These are phyloP conservation scores for Nakazawaea populi DNA, from an alignment of 805 yeast genomes.

Conservation along the genomic window DNA sequence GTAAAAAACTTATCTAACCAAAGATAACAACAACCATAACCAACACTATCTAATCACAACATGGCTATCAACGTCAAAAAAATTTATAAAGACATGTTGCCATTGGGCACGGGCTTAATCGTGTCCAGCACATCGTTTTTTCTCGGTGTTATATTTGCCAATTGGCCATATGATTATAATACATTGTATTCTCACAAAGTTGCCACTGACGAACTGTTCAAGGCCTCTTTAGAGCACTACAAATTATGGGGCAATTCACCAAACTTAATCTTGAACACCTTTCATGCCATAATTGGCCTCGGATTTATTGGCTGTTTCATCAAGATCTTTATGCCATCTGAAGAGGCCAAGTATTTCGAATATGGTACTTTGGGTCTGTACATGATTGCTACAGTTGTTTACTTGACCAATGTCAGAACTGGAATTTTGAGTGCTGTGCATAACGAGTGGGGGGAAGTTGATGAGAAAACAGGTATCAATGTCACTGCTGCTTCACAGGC, in stretches of 20 bases:
- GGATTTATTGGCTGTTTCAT: constrained; percentile 71
- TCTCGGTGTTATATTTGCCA: constrained; percentile 72
- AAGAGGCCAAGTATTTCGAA: constrained; percentile 81
- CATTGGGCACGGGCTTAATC: constrained; percentile 37
- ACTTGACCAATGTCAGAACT: constrained; percentile 77
- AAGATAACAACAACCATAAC: background rate
- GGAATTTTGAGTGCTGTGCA: constrained; percentile 66
- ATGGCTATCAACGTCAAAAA: background rate
- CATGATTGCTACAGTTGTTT: constrained; percentile 70
- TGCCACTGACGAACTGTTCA: constrained; percentile 48
- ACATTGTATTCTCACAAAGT: constrained; percentile 44
- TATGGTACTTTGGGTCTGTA: constrained; percentile 77
- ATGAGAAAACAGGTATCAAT: constrained; percentile 76
- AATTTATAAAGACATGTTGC: constrained; percentile 34
- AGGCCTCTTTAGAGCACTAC: constrained; percentile 66
- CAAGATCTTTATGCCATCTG: constrained; percentile 82
- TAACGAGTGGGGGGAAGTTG: constrained; percentile 93
- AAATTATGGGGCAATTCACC: constrained; percentile 68
- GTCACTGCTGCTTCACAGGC: constrained; percentile 88
- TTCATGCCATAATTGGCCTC: constrained; percentile 54
- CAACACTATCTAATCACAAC: background rate
- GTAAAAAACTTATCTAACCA: no score
- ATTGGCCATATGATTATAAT: constrained; percentile 75
- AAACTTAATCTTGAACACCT: constrained; percentile 44
- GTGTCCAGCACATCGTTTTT: constrained; percentile 60